These are phyloP conservation scores for Acephala macrosclerotiorum DNA, from an alignment of 2,329 filamentous ascomycete genomes.

Conservation along the genomic window DNA sequence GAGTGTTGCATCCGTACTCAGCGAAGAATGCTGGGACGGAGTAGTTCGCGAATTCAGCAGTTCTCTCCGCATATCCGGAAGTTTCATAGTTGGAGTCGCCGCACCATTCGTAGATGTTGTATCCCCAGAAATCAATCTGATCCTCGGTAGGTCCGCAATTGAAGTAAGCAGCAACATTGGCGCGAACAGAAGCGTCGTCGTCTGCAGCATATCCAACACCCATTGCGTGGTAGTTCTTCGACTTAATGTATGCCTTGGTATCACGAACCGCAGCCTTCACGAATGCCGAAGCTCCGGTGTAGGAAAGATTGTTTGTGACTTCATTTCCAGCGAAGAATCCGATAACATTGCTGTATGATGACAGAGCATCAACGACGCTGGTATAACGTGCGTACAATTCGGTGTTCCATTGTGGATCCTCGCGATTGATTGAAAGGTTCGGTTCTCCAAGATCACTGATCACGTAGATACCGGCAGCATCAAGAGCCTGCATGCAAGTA, in stretches of 20 bases:
- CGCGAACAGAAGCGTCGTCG: slow-evolving; percentile 84
- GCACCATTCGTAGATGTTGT: slow-evolving; percentile 99
- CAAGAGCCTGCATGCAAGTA: slow-evolving; percentile 82
- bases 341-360: slow-evolving; percentile 86
- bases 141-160: slow-evolving; percentile 76
- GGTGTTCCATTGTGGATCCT: slow-evolving; percentile 79
- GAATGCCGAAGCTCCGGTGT: slow-evolving; percentile 88
- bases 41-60: slow-evolving; percentile 85
- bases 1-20: slow-evolving; percentile 93
- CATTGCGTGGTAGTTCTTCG: slow-evolving; percentile 76
- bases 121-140: slow-evolving; percentile 96
- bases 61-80: slow-evolving; percentile 83
- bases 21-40: slow-evolving; percentile 96
- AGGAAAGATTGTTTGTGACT: slow-evolving; percentile 86
- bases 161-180: slow-evolving; percentile 87
- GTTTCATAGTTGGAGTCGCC: slow-evolving; percentile 76
- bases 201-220: slow-evolving; percentile 96
- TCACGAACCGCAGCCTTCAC: slow-evolving; percentile 98
- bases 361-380: slow-evolving; percentile 79
- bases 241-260: slow-evolving; percentile 90
- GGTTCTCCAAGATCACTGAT: slow-evolving; percentile 90
- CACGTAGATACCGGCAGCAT: slow-evolving; percentile 91
- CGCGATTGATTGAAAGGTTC: slow-evolving; percentile 81
- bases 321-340: slow-evolving; percentile 99
- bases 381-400: slow-evolving; percentile 83